These are phyloP conservation scores for Rhodotorula kratochvilovae DNA, from an alignment of 768 basidiomycete species.

Conservation along the genomic window DNA sequence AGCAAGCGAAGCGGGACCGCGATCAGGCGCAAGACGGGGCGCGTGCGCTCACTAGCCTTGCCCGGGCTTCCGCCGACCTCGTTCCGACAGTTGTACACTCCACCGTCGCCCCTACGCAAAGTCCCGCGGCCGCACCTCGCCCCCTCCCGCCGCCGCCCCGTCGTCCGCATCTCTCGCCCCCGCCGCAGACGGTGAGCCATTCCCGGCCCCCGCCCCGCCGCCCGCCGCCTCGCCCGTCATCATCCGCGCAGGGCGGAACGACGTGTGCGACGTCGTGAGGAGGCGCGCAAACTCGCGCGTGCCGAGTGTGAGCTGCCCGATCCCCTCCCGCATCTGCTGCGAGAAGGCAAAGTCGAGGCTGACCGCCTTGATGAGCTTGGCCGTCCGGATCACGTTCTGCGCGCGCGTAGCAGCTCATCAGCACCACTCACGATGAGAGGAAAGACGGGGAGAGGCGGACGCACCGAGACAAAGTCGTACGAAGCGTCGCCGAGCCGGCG, in stretches of 20 bases:
- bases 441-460: not conserved
- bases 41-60: too few species aligned
- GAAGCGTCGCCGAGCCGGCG: constrained; percentile 22
- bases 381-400: constrained; percentile 39
- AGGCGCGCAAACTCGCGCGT: constrained; percentile 36
- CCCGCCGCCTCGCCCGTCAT: not conserved
- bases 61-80: too few species aligned
- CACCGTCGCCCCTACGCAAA: not conserved
- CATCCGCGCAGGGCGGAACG: constrained; percentile 2
- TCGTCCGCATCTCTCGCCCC: not conserved
- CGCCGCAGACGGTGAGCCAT: not conserved
- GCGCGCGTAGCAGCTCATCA: not conserved
- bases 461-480: constrained; percentile 37
- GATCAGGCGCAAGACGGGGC: too few species aligned
- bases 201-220: not conserved
- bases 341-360: constrained; percentile 35
- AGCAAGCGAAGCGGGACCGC: too few species aligned
- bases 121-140: not conserved
- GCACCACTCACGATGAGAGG: not conserved
- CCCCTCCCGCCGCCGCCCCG: not conserved
- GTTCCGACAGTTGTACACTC: not conserved
- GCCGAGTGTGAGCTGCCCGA: constrained; percentile 38
- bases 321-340: constrained; percentile 26
- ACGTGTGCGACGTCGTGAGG: constrained; percentile 14
- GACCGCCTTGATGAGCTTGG: constrained; percentile 36